A percentile compares a stretch with the other conserved stretches of the same genome.
Evolutionary conservation across 176 grass and related monocot species (phyloP).

Genomic region (Carex scoparia): DNA sequence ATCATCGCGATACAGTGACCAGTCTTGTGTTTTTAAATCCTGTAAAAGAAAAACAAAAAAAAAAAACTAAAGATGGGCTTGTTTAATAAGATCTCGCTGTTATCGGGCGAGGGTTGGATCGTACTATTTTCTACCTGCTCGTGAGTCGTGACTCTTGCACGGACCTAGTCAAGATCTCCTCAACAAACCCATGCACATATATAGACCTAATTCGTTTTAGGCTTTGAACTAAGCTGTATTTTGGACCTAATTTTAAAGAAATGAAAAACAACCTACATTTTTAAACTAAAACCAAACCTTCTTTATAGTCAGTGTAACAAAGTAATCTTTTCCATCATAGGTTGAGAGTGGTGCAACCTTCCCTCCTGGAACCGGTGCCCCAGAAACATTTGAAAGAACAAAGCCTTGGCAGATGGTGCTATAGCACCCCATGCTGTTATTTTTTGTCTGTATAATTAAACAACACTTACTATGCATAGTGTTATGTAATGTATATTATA

Average conservation of each 20-base stretch:
- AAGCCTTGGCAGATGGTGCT: not conserved
- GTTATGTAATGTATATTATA: not conserved
- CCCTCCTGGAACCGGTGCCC: not conserved
- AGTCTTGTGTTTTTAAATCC: constrained; percentile 20
- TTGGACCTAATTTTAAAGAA: not conserved
- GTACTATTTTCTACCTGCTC: no score
- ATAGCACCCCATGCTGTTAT: not conserved
- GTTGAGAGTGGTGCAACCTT: not conserved
- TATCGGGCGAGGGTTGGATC: no score
- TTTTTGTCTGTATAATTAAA: not conserved
- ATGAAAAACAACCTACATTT: not conserved
- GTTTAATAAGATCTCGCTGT: no score
- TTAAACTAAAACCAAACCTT: not conserved
- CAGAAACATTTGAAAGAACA: constrained; percentile 5
- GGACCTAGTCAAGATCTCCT: no score
- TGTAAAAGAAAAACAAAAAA: not conserved
- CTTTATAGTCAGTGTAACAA: constrained; percentile 13
- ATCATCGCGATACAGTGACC: constrained; percentile 23
- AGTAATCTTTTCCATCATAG: constrained; percentile 3
- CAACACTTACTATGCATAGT: not conserved
- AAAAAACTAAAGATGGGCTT: no score
- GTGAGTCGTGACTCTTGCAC: no score
- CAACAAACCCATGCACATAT: no score
- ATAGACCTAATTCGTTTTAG: no score
- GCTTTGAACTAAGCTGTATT: no score